These are phyloP conservation scores for Hordeum marinum DNA, from an alignment of 176 grass and related monocot species.

Conservation along the genomic window DNA sequence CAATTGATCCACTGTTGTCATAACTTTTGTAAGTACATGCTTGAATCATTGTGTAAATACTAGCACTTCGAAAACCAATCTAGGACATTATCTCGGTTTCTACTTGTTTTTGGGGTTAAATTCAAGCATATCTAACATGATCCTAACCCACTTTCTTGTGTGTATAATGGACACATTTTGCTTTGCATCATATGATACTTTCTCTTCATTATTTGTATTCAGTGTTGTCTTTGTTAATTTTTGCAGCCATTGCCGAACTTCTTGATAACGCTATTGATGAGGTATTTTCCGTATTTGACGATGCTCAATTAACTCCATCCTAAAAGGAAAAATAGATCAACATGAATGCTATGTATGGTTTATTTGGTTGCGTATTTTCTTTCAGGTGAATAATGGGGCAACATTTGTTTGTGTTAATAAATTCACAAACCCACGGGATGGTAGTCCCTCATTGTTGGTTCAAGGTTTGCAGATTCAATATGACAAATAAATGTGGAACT, in stretches of 20 bases:
- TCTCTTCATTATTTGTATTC: constrained; percentile 10
- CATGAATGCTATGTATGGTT: constrained; percentile 22
- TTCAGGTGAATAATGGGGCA: constrained; percentile 67
- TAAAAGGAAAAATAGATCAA: constrained; percentile 7
- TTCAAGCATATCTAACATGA: background rate
- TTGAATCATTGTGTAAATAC: constrained; percentile 18
- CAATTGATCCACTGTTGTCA: background rate
- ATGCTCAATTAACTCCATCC: background rate
- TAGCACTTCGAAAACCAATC: background rate
- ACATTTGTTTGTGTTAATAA: constrained; percentile 68
- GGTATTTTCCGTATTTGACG: constrained; percentile 26
- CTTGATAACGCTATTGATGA: constrained; percentile 80
- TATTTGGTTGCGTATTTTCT: constrained; percentile 23
- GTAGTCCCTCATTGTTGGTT: constrained; percentile 54
- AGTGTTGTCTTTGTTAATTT: constrained; percentile 13
- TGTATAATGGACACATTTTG: background rate
- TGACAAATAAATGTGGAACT: constrained; percentile 9
- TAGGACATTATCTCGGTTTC: background rate
- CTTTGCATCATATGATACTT: constrained; percentile 17
- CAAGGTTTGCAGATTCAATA: constrained; percentile 55
- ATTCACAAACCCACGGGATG: constrained; percentile 54
- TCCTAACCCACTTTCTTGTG: constrained; percentile 5
- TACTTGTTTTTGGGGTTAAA: constrained; percentile 7
- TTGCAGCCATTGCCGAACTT: constrained; percentile 70
- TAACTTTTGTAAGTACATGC: background rate